A percentile compares a stretch with the other conserved stretches of the same genome.
Evolutionary conservation across 371 early-diverging fungal species (phyloP).

Genomic region (Haplosporangium sp.): DNA sequence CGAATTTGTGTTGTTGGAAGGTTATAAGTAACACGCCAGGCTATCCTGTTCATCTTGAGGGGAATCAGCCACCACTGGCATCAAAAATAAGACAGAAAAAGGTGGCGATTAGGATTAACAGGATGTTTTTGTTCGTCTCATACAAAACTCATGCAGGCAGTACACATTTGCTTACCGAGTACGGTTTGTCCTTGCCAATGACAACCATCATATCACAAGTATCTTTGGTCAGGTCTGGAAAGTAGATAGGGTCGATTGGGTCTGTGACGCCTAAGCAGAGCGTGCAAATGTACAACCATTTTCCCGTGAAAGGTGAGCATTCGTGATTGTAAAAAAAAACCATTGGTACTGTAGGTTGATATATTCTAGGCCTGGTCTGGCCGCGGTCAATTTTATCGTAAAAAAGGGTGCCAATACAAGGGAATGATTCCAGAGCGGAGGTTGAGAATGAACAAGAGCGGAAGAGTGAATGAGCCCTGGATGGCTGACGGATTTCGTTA

Average conservation of each 20-base stretch:
- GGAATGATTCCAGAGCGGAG: neutral
- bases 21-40: slow-evolving; percentile 53
- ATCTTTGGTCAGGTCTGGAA: slow-evolving; percentile 33
- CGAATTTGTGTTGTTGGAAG: slow-evolving; percentile 41
- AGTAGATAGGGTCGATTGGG: slow-evolving; percentile 49
- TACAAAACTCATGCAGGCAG: neutral
- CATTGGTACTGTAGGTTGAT: too few relatives aligned
- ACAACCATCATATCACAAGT: slow-evolving; percentile 51
- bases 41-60: slow-evolving; percentile 32
- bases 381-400: neutral
- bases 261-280: slow-evolving; percentile 29
- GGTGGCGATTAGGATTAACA: neutral
- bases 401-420: neutral
- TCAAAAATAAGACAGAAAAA: neutral
- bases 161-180: slow-evolving; percentile 28
- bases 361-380: neutral
- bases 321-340: neutral
- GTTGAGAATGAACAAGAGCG: neutral
- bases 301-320: neutral
- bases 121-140: neutral
- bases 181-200: slow-evolving; percentile 50
- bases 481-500: neutral
- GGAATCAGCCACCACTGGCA: slow-evolving; percentile 51
- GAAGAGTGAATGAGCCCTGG: neutral
- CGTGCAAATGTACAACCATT: neutral